These are phyloP conservation scores for Puccinia triticina DNA, from an alignment of 1,284 basidiomycete genomes.

Conservation along the genomic window DNA sequence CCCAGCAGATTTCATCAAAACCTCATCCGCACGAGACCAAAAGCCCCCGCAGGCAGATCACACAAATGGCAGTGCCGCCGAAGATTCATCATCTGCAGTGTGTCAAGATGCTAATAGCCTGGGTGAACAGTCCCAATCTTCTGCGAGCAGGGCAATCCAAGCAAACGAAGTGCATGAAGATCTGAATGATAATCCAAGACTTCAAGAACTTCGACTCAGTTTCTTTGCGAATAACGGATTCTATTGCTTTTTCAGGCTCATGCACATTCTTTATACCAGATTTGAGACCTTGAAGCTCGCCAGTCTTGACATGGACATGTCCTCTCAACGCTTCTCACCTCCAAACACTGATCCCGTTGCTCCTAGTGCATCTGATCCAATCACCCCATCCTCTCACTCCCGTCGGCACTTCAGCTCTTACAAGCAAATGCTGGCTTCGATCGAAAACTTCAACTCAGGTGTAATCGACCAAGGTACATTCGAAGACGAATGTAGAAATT, in stretches of 20 bases:
- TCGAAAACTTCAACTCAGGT: constrained; percentile 39
- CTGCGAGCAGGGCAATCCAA: not conserved
- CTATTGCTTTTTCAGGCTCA: constrained; percentile 47
- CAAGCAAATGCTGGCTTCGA: constrained; percentile 25
- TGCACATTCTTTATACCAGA: constrained; percentile 46
- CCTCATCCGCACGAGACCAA: constrained; percentile 32
- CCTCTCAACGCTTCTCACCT: not conserved
- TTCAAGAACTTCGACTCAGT: constrained; percentile 26
- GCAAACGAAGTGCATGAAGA: constrained; percentile 1
- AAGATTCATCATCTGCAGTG: not conserved
- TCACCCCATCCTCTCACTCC: not conserved
- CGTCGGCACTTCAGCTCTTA: constrained; percentile 36
- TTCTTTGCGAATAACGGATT: constrained; percentile 49
- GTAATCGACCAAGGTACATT: constrained; percentile 87
- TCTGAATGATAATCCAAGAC: not conserved
- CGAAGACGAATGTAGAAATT: constrained; percentile 93
- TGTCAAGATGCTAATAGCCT: too few relatives aligned
- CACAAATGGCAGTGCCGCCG: not conserved
- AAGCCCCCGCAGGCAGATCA: constrained; percentile 3
- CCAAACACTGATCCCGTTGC: not conserved
- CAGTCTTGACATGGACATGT: not conserved
- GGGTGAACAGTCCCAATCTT: not conserved
- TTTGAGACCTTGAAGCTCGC: constrained; percentile 42
- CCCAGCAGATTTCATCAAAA: constrained; percentile 21
- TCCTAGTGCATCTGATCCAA: not conserved